Evolutionary conservation across 805 yeast genomes (phyloP).

Genomic region (Spathaspora boniae): DNA sequence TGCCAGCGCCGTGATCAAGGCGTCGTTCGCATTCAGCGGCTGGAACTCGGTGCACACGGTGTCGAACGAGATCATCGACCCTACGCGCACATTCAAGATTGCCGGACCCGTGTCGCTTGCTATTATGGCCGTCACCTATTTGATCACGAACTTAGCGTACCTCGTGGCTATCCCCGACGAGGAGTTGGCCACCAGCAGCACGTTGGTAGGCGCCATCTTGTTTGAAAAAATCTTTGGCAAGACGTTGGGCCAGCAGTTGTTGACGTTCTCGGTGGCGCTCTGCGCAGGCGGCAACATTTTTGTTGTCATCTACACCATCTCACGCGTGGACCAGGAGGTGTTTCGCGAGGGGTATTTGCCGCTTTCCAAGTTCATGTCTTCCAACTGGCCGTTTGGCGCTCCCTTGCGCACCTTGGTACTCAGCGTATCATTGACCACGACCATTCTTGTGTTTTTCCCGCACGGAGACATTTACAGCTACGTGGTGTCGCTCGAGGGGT

Average conservation of each 20-base stretch:
- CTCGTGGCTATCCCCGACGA: conserved; percentile 50
- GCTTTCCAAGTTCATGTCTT: conserved; percentile 46
- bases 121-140: conserved; percentile 46
- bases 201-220: conserved; percentile 55
- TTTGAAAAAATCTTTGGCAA: conserved; percentile 56
- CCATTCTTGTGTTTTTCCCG: conserved; percentile 39
- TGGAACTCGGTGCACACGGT: conserved; percentile 63
- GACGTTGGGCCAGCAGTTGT: conserved; percentile 48
- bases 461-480: conserved; percentile 50
- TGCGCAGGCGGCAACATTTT: conserved; percentile 62
- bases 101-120: conserved; percentile 58
- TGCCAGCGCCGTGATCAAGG: conserved; percentile 54
- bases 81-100: conserved; percentile 51
- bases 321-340: conserved; percentile 63
- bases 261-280: conserved; percentile 56
- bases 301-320: conserved; percentile 56
- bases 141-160: conserved; percentile 54
- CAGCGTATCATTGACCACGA: conserved; percentile 39
- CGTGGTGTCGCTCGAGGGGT: conserved; percentile 50
- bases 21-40: conserved; percentile 59
- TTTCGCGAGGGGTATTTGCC: conserved; percentile 64
- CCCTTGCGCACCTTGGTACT: conserved; percentile 51
- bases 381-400: conserved; percentile 53
- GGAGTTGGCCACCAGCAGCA: conserved; percentile 53
- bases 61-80: conserved; percentile 59